phyloP scores from a whole-genome alignment of 2,329 filamentous ascomycete species.

The Talaromyces marneffei region DNA sequence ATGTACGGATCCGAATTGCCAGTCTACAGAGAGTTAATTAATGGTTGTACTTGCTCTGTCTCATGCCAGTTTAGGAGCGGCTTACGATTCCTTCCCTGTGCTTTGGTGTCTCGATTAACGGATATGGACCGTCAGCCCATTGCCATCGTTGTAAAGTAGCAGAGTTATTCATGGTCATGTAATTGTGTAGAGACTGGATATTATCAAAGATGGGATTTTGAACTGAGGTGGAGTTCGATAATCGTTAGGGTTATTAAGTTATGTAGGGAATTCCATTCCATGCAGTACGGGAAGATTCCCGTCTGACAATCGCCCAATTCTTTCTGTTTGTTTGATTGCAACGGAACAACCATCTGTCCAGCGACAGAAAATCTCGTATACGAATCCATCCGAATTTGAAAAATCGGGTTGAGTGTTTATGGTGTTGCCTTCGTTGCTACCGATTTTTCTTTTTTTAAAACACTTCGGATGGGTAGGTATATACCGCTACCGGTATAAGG shows the following conservation, averaged over 20 bases:
- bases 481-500: too few species aligned
- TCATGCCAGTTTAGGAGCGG: neutral
- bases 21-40: neutral
- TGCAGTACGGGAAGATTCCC: neutral
- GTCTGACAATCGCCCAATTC: neutral
- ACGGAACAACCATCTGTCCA: neutral
- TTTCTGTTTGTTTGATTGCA: neutral
- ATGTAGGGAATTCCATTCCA: too few species aligned
- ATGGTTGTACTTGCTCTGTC: neutral
- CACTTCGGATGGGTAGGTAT: neutral
- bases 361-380: neutral
- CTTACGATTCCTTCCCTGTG: constrained; percentile 3
- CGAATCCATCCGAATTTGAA: neutral
- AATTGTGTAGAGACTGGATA: neutral
- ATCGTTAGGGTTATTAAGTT: neutral
- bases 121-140: constrained; percentile 10
- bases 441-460: neutral
- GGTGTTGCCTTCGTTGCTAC: neutral
- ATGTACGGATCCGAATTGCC: constrained; percentile 1
- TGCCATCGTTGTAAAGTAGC: neutral
- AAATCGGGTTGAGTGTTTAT: neutral
- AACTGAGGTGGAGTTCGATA: neutral
- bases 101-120: constrained; percentile 8
- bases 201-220: neutral
- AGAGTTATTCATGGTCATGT: neutral